Evolutionary conservation across 371 early-diverging fungal genomes (phyloP), one percentile per base, ranked within the genome.

Genomic region (Basidiobolus meristosporus): DNA sequence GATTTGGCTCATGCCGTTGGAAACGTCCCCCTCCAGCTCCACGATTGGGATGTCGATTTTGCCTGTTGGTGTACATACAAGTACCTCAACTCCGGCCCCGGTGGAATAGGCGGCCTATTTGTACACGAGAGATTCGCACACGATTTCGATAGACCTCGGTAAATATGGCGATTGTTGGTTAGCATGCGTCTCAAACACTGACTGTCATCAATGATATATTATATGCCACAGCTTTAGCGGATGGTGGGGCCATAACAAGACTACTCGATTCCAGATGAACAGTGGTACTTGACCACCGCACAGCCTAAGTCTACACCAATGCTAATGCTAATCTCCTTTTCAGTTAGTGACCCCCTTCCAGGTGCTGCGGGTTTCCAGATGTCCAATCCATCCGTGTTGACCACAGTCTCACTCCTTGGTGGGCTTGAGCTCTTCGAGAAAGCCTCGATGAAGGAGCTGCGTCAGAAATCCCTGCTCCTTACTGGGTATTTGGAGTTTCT

Each of bases 21-120:
- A 19, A 97, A 97, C 59, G 79, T 90, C 0, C 77, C 77, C 22
- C 55, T 95, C 29, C 40, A 69, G 19, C 58, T 97, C 42, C 90
- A 93, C 57, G 90, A 90, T 44, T 97, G 97, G 97, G 57, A 77
- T 32, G 92, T 91, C 4, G 97, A 97, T 48, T 95, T 95, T 67
- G 97, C 95, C n/a, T 76, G 77, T 44, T 96, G 96, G 96, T 96
- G 95, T 62, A 75, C 89, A 1, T 96, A 96, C 73, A 97, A 97
- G 55, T 97, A 97, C 52, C 59, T 97, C 35, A 91, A 91, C 51
- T 68, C 90, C 1, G 92, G 96, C 7, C 88, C 95, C 1, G 97
- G 97, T 36, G 82, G 83, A 23, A 91, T 97, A 44, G 90, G 75
- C 16, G 86, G 86, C 2, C 62, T 84, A 11, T 91, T 85, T 51